Conservation (phyloP, 2,329 filamentous ascomycete species). For the Plenodomus biglobosus region DNA sequence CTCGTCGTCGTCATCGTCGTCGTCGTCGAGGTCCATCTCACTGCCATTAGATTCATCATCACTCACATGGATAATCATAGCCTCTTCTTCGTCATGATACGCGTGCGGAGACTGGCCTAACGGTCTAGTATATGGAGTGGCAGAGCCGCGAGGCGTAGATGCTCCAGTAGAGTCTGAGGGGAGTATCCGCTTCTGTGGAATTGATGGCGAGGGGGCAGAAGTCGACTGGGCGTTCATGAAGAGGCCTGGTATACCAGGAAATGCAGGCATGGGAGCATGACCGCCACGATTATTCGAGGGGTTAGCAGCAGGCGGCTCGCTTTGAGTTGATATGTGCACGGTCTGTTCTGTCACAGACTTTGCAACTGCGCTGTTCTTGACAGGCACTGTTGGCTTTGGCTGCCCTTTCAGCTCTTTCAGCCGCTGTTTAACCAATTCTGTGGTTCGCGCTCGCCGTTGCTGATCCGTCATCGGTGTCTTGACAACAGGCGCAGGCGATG, state of each 20-base stretch:
- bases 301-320: constrained; percentile 5
- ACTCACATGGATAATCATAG: constrained; percentile 81
- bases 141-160: constrained; percentile 33
- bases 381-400: constrained; percentile 13
- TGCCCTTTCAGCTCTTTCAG: constrained; percentile 63
- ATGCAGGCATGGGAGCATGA: constrained; percentile 15
- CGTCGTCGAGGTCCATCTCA: constrained; percentile 65
- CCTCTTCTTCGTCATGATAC: constrained; percentile 59
- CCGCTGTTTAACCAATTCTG: constrained; percentile 74
- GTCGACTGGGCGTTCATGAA: constrained; percentile 47
- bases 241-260: constrained; percentile 55
- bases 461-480: constrained; percentile 35
- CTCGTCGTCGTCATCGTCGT: constrained; percentile 59
- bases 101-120: constrained; percentile 58
- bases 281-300: constrained; percentile 3
- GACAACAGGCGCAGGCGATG: neutral
- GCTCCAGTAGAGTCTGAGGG: constrained; percentile 71
- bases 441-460: constrained; percentile 61
- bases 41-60: constrained; percentile 66
- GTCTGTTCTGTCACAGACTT: constrained; percentile 3
- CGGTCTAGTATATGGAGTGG: constrained; percentile 57
- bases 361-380: constrained; percentile 12
- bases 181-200: constrained; percentile 59
- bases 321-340: neutral
- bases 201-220: constrained; percentile 8